These are phyloP conservation scores for Apophysomyces variabilis DNA, from an alignment of 371 early-diverging fungal genomes.

Conservation along the genomic window DNA sequence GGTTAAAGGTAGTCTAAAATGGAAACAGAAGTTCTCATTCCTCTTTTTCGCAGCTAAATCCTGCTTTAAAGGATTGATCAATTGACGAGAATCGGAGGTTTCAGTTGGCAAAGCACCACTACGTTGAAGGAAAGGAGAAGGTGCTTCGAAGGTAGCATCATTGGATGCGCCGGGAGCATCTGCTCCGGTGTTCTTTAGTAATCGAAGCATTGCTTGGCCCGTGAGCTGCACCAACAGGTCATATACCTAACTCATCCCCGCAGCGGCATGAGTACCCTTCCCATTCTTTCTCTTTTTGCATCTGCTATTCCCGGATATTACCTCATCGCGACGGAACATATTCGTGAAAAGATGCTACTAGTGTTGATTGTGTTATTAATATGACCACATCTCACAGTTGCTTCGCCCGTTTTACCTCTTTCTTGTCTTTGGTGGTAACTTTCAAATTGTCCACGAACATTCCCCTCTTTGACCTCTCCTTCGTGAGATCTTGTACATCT, in stretches of 20 bases:
- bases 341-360: constrained; percentile 84
- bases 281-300: background rate
- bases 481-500: constrained; percentile 84
- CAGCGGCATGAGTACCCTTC: background rate
- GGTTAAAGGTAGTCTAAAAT: constrained; percentile 70
- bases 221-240: constrained; percentile 90
- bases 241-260: constrained; percentile 59
- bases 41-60: constrained; percentile 75
- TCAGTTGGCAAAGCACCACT: background rate
- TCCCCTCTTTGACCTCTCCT: constrained; percentile 88
- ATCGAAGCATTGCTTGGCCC: constrained; percentile 81
- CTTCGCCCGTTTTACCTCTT: constrained; percentile 61
- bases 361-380: background rate
- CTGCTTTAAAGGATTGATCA: constrained; percentile 57
- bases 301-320: constrained; percentile 9
- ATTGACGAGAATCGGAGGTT: constrained; percentile 17
- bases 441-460: constrained; percentile 87
- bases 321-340: constrained; percentile 92
- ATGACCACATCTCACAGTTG: background rate
- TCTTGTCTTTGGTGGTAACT: constrained; percentile 77
- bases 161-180: constrained; percentile 67
- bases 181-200: constrained; percentile 78
- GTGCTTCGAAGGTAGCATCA: constrained; percentile 15
- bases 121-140: background rate
- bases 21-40: constrained; percentile 71